A percentile compares a stretch with the other conserved stretches of the same genome.
Evolutionary conservation across 306 rosid genomes (phyloP).

Genomic region (Bauhinia variegata): DNA sequence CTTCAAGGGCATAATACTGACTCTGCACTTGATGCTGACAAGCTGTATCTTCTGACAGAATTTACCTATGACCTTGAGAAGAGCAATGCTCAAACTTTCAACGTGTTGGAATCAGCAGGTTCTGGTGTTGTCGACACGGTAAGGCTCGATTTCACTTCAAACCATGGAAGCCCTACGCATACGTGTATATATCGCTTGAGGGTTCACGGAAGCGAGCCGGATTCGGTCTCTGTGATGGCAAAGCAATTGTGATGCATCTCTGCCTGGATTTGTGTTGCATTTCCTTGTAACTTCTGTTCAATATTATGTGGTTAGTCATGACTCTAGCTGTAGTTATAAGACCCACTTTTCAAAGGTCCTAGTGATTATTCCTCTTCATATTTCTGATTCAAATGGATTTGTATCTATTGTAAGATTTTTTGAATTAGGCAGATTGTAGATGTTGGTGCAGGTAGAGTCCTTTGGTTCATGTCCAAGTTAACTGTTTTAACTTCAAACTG

Average conservation of each 20-base stretch:
- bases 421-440: conserved; percentile 30
- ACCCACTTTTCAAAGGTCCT: conserved; percentile 24
- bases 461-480: not conserved
- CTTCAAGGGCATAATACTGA: conserved; percentile 51
- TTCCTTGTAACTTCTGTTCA: conserved; percentile 35
- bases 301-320: conserved; percentile 42
- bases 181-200: conserved; percentile 93
- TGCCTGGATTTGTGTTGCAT: conserved; percentile 26
- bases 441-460: not conserved
- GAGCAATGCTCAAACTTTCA: conserved; percentile 92
- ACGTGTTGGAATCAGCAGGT: conserved; percentile 50
- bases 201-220: conserved; percentile 84
- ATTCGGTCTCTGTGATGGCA: conserved; percentile 64
- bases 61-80: conserved; percentile 82
- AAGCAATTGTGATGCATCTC: conserved; percentile 42
- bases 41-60: conserved; percentile 60
- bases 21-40: conserved; percentile 44
- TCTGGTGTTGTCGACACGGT: conserved; percentile 60
- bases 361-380: conserved; percentile 30
- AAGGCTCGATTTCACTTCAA: conserved; percentile 82
- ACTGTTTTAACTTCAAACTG: not conserved
- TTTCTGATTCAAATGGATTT: conserved; percentile 41
- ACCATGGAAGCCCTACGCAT: conserved; percentile 87
- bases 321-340: conserved; percentile 26
- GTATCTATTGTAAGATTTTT: conserved; percentile 46